These are phyloP conservation scores for Coffea humblotiana DNA, from an alignment of 305 asterid species.

Conservation along the genomic window DNA sequence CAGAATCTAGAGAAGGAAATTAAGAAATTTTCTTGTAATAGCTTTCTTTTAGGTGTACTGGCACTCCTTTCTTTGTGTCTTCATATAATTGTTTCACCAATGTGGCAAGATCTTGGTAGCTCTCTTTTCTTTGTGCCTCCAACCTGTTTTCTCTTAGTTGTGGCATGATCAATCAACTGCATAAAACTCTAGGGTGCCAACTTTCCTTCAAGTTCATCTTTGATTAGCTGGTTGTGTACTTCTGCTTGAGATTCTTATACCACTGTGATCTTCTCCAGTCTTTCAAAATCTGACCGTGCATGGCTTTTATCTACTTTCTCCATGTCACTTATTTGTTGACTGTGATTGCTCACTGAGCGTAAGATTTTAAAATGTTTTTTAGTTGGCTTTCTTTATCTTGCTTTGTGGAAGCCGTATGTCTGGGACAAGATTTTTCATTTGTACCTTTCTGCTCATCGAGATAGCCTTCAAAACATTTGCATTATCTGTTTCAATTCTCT, in stretches of 20 bases:
- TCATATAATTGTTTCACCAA: too few relatives aligned
- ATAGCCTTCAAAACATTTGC: conserved; percentile 82
- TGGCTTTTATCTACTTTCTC: too few relatives aligned
- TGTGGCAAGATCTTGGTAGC: too few relatives aligned
- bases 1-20: conserved; percentile 73
- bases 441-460: conserved; percentile 77
- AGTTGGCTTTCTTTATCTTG: too few relatives aligned
- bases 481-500: conserved; percentile 71
- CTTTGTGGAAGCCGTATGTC: conserved; percentile 52
- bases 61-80: conserved; percentile 66
- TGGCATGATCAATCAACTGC: conserved; percentile 84
- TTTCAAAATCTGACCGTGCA: too few relatives aligned
- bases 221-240: conserved; percentile 68
- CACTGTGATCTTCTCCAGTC: conserved; percentile 38
- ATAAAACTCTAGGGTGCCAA: conserved; percentile 77
- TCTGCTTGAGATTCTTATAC: conserved; percentile 95
- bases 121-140: conserved; percentile 57
- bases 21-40: conserved; percentile 34
- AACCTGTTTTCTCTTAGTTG: conserved; percentile 63
- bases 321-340: too few relatives aligned
- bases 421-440: conserved; percentile 76
- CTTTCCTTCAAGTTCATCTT: conserved; percentile 96
- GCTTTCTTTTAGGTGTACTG: conserved; percentile 70
- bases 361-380: too few relatives aligned
- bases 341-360: too few relatives aligned